Base-by-base conservation (phyloP, 2,329 filamentous ascomycete genomes). In the Monosporascus sp. region DNA sequence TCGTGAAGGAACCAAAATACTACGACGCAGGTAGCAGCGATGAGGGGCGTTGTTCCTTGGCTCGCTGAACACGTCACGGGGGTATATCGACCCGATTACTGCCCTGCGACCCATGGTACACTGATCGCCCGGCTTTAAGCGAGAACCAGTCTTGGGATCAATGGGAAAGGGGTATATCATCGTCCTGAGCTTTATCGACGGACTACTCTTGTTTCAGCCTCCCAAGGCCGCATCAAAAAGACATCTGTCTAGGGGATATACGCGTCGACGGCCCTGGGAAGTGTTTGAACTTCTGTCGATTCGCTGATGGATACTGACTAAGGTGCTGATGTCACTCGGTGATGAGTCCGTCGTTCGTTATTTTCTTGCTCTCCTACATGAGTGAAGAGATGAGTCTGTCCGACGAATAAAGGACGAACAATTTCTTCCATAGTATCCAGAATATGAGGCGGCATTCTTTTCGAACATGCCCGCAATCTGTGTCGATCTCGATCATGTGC, bases 61-160 rank as follows among this genome's bases (percentile, higher is more conserved):
- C 53, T 58, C 51, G 27, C 51, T 53, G 57, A 57, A 58, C 48
- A 55, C 52, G 54, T 48, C 52, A 54, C 44, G 57, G 52, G 53
- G 54, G 52, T 55, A 57, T 60, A 53, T 53, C 41, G 55, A 56
- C 51, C 58, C 52, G 58, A 53, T 55, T 63, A 62, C 59, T 58
- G 55, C 50, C 52, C 39, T 47, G 49, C 38, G 14, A 46, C 22
- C 24, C 43, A 46, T 31, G 50, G 44, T 46, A 52, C 49, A 55
- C 46, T 37, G 53, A 54, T 56, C 56, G 50, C 45, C 54, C 49
- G 52, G 56, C 49, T 48, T 50, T 47, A 39, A 53, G 50, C 53
- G 51, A 49, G 49, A 52, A 55, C 55, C 27, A 27, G 49, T 43
- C 45, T 48, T 50, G 51, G 51, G 55, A 47, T 49, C 52, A 46